phyloP scores from a whole-genome alignment of 1,284 basidiomycete genomes.

The Heterobasidion irregulare region DNA sequence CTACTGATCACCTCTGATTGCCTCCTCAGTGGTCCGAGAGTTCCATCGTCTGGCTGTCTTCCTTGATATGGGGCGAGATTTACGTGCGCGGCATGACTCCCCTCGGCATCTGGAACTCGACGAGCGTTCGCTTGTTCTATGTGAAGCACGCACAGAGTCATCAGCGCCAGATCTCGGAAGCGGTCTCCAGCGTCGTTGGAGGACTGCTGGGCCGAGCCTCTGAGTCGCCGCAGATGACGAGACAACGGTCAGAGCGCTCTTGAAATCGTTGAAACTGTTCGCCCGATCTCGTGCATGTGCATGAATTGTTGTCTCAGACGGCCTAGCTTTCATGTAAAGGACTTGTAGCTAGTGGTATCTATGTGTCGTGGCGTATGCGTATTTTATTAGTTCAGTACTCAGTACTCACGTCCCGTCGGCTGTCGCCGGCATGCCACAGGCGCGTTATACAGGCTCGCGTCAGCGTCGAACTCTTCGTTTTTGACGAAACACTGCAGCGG shows the following conservation, averaged over 20 bases:
- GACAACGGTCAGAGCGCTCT: conserved; percentile 7
- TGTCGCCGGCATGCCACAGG: neutral
- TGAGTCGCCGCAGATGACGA: conserved; percentile 18
- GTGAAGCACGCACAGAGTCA: conserved; percentile 76
- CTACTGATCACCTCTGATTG: conserved; percentile 1
- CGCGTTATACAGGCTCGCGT: neutral
- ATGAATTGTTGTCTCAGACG: neutral
- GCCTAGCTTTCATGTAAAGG: neutral
- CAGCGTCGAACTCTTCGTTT: neutral
- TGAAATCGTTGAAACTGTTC: neutral
- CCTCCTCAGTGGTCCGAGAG: conserved; percentile 75
- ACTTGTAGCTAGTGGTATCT: neutral
- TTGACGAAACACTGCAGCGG: neutral
- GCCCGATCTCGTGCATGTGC: neutral
- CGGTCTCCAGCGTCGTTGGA: conserved; percentile 70
- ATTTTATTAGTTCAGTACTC: no score
- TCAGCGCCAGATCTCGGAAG: conserved; percentile 63
- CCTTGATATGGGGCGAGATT: conserved; percentile 87
- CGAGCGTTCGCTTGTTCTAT: conserved; percentile 80
- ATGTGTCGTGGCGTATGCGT: no score
- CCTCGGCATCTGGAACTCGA: conserved; percentile 81
- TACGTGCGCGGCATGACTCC: conserved; percentile 84
- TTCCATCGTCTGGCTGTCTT: conserved; percentile 84
- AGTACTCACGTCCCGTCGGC: no score
- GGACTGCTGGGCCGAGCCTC: conserved; percentile 35